Evolutionary conservation across 805 yeast species (phyloP).

Genomic region (Metschnikowia reukaufii): DNA sequence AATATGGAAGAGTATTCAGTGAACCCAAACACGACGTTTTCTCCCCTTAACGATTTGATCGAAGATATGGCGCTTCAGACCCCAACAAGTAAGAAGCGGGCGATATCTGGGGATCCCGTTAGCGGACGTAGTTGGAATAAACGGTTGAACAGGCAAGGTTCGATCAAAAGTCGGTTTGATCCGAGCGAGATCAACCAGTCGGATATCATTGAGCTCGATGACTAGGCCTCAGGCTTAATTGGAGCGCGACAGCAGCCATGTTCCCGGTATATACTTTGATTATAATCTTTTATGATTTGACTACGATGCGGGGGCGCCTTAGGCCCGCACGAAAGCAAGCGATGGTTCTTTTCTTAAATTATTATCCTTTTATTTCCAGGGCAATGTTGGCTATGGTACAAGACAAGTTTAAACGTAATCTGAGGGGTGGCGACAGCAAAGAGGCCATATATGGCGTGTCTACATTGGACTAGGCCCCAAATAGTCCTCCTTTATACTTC

Average conservation of each 20-base stretch:
- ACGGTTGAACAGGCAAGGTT: slow-evolving; percentile 11
- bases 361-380: slow-evolving; percentile 1
- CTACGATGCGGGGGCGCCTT: too few relatives aligned
- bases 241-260: too few relatives aligned
- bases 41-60: slow-evolving; percentile 19
- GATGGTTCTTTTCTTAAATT: not conserved
- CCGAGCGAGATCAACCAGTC: slow-evolving; percentile 11
- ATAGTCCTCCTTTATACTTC: slow-evolving; percentile 96
- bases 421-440: not conserved
- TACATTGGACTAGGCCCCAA: slow-evolving; percentile 71
- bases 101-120: slow-evolving; percentile 5
- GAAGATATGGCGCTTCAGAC: slow-evolving; percentile 15
- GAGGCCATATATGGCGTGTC: not conserved
- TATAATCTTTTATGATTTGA: too few relatives aligned
- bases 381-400: slow-evolving; percentile 15
- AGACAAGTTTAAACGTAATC: slow-evolving; percentile 3
- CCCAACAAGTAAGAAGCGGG: slow-evolving; percentile 15
- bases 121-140: slow-evolving; percentile 14
- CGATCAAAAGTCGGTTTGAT: slow-evolving; percentile 15
- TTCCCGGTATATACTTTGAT: too few relatives aligned
- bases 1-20: not conserved
- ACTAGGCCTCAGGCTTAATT: slow-evolving; percentile 4
- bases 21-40: slow-evolving; percentile 11
- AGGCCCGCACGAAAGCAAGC: not conserved
- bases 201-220: slow-evolving; percentile 21